Conservation (phyloP, 2,329 filamentous ascomycete species). For the Penicillium janthinellum region DNA sequence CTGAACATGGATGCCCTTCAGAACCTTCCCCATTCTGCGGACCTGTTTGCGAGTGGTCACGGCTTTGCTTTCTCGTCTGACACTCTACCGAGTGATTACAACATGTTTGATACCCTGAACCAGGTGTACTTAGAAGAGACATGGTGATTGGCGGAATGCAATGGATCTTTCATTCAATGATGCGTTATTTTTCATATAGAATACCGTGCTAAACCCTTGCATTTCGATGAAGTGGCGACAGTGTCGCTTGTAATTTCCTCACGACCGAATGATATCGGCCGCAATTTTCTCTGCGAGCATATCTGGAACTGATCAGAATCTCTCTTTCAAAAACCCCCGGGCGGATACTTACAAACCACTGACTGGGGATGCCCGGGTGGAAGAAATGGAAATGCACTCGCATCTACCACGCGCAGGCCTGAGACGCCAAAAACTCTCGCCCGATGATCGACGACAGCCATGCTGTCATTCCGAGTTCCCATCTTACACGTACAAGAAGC, state of each 20-base stretch:
- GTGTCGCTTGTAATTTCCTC: not conserved
- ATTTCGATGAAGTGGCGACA: too few relatives aligned
- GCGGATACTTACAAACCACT: conserved; percentile 38
- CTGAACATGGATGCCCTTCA: not conserved
- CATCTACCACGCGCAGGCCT: conserved; percentile 41
- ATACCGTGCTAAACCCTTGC: not conserved
- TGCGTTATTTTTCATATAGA: not conserved
- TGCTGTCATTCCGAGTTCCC: conserved; percentile 28
- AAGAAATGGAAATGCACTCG: conserved; percentile 40
- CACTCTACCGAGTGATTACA: conserved; percentile 26
- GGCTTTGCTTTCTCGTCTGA: conserved; percentile 26
- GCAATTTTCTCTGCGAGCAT: conserved; percentile 50
- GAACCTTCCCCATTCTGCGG: conserved; percentile 8
- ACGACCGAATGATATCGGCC: conserved; percentile 26
- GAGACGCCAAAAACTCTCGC: conserved; percentile 37
- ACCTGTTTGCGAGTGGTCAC: conserved; percentile 23
- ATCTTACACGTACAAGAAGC: conserved; percentile 38
- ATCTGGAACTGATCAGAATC: conserved; percentile 28
- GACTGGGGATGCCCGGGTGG: conserved; percentile 48
- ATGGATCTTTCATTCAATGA: not conserved
- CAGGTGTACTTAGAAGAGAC: conserved; percentile 27
- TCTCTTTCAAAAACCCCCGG: not conserved
- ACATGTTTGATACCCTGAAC: conserved; percentile 28
- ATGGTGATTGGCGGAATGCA: conserved; percentile 10
- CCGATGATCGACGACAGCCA: conserved; percentile 37